These are phyloP conservation scores for Rhizophagus sp. DNA, from an alignment of 192 early-diverging fungal species.

Conservation along the genomic window DNA sequence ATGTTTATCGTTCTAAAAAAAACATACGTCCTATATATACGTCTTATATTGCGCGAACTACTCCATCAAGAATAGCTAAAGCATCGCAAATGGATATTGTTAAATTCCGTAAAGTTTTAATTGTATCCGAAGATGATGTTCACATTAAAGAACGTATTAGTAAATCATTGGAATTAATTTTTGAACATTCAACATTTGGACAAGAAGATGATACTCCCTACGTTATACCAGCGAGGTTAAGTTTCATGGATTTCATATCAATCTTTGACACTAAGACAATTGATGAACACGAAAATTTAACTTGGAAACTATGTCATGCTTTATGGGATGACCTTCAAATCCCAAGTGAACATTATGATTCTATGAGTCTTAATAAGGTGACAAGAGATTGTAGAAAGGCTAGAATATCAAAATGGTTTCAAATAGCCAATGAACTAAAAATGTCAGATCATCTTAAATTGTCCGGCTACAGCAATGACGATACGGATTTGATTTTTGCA, in stretches of 20 bases:
- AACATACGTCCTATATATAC: neutral
- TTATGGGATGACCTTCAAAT: conserved; percentile 53
- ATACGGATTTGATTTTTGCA: conserved; percentile 50
- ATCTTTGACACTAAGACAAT: neutral
- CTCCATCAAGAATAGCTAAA: neutral
- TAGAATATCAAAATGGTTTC: conserved; percentile 56
- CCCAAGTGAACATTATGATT: neutral
- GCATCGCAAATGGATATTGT: neutral
- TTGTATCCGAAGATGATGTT: neutral
- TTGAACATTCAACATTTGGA: conserved; percentile 16
- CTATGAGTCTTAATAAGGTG: neutral
- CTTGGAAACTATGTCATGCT: conserved; percentile 57
- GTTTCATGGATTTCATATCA: neutral
- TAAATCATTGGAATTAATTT: conserved; percentile 13
- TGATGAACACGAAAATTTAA: conserved; percentile 36
- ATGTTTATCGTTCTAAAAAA: conserved; percentile 45
- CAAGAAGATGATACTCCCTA: neutral
- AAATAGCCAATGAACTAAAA: conserved; percentile 48
- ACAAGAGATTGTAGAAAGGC: neutral
- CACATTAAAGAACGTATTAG: conserved; percentile 4
- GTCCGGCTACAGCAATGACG: conserved; percentile 31
- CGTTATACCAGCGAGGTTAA: neutral
- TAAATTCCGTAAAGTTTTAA: conserved; percentile 4
- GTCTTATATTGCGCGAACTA: neutral
- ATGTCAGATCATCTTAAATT: conserved; percentile 46